Base-by-base conservation (phyloP, 306 rosid species). In the Carpinus fangiana region DNA sequence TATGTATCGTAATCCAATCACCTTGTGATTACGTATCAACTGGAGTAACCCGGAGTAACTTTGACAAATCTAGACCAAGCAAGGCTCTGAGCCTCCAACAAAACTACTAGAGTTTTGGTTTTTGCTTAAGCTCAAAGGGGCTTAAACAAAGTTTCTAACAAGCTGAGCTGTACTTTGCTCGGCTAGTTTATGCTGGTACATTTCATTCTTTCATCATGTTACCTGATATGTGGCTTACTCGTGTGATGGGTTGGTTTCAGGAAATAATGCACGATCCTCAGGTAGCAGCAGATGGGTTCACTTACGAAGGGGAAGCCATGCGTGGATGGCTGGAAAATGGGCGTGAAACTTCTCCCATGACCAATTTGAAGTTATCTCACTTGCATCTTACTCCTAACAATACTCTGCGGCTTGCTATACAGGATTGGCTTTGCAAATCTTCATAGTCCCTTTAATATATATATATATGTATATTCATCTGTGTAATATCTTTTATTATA, bases 231-330 rank as follows among this genome's bases (percentile, higher is more conserved):
- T 50, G 76, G 83, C 83, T 86, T 20, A 47, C 51, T 21, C 75
- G 46, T 79, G 53, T 66, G 12, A 64, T 70, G 80, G 23, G 11
- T 84, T 77, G 79, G 50, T 73, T 89, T 82, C 94, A 94, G 97
- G 98, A 94, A 82, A 90, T 92, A 82, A 94, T 94, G 98, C 89
- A 87, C 7, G 97, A 94, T 72, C 98, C 98, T 46, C 94, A 88
- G 73, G 85, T 94, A 75, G 98, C 96, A 43, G 97, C 91, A 8
- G 98, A 92, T 56, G 98, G 97, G 72, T 92, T 90, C 83, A 92
- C 98, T 21, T 94, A 94, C 26, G 98, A 94, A 84, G 94, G 96
- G n/a, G 96, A 94, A 82, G 98, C 98, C 34, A 83, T 92, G 61
- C 86, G 86, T 7, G 90, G 88, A 75, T 92, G 98, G 97, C 75